Conservation (phyloP, 2,329 filamentous ascomycete species). For the Aspergillus eucalypticola region DNA sequence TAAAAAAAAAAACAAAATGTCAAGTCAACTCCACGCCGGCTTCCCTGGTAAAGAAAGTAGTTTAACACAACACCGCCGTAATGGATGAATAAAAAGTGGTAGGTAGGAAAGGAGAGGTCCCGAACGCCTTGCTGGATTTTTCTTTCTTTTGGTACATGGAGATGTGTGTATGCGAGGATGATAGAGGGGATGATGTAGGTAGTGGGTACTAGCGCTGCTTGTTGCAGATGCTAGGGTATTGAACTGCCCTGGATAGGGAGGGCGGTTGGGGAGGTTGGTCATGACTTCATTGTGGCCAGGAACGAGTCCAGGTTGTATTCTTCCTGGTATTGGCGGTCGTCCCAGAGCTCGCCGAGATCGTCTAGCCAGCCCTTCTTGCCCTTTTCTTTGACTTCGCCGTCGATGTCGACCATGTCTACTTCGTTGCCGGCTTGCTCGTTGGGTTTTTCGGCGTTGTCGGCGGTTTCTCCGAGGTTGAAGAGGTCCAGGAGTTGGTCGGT, state of each 20-base stretch:
- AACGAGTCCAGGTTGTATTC: conserved; percentile 96
- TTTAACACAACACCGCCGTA: background rate
- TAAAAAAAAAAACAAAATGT: background rate
- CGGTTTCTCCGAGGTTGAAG: conserved; percentile 82
- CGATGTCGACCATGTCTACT: conserved; percentile 84
- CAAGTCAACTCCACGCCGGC: background rate
- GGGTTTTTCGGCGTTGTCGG: conserved; percentile 58
- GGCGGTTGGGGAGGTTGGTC: conserved; percentile 15
- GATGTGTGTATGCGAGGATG: background rate
- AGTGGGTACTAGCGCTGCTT: too few species aligned
- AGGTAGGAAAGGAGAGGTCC: background rate
- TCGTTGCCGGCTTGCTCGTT: conserved; percentile 57
- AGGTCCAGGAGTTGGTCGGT: conserved; percentile 97
- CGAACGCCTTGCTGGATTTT: conserved; percentile 1
- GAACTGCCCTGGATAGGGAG: background rate
- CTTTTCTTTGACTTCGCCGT: conserved; percentile 88
- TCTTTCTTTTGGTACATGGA: background rate
- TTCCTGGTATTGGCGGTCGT: conserved; percentile 96
- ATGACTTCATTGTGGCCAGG: conserved; percentile 82
- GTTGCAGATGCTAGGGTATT: background rate
- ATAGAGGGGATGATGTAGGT: background rate
- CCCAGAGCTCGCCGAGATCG: conserved; percentile 93
- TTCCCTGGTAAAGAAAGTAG: too few species aligned
- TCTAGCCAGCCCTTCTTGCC: conserved; percentile 97
- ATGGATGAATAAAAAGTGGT: too few species aligned